These are phyloP conservation scores for Trypanosoma boissoni DNA, from an alignment of 208 protist species.

Conservation along the genomic window DNA sequence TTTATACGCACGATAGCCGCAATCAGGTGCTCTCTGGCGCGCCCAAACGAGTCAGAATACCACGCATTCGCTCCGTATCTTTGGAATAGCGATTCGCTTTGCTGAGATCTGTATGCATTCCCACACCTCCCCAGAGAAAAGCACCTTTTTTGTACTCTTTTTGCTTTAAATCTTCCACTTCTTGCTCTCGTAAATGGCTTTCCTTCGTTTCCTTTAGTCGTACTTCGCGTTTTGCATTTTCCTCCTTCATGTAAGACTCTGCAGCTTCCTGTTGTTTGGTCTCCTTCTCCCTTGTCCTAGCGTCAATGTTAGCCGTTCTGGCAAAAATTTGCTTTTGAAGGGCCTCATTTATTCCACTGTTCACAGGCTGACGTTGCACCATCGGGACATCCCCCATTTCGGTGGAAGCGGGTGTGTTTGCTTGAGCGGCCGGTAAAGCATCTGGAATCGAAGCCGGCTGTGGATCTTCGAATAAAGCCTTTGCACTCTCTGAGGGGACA, in stretches of 20 bases:
- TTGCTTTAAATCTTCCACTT: constrained; percentile 38
- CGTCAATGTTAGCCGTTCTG: constrained; percentile 57
- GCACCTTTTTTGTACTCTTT: constrained; percentile 56
- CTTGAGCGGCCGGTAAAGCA: constrained; percentile 18
- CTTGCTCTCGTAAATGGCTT: constrained; percentile 58
- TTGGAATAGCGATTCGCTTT: constrained; percentile 82
- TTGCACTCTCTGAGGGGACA: too few species aligned
- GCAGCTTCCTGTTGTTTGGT: constrained; percentile 44
- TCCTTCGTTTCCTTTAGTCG: constrained; percentile 45
- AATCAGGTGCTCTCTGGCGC: constrained; percentile 9
- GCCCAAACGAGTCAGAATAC: constrained; percentile 48
- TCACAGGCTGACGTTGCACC: not conserved
- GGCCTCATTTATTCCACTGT: constrained; percentile 33
- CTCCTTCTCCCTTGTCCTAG: constrained; percentile 63
- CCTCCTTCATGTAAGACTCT: constrained; percentile 64
- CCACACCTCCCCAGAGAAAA: constrained; percentile 69
- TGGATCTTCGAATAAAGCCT: too few species aligned
- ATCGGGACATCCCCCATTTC: not conserved
- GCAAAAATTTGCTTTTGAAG: constrained; percentile 58
- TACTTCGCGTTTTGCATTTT: constrained; percentile 54
- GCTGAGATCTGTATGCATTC: constrained; percentile 65
- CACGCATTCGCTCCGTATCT: constrained; percentile 79
- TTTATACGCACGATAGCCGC: not conserved
- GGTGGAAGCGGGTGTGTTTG: constrained; percentile 6
- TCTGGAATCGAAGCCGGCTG: not conserved